phyloP scores from a whole-genome alignment of 148 eudicot genomes.

The Amaranthus hypochondriacus region DNA sequence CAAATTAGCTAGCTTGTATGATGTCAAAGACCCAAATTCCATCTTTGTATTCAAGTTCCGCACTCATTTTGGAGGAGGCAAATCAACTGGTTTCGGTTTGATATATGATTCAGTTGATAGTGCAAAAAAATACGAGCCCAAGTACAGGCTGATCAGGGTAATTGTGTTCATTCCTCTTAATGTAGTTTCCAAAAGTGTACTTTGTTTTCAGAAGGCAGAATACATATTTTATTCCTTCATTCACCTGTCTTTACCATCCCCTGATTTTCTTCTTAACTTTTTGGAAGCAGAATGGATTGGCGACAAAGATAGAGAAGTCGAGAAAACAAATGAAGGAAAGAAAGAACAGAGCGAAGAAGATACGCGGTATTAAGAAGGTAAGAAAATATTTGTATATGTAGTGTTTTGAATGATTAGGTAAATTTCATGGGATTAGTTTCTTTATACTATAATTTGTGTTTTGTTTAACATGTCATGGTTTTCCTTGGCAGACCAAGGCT shows the following conservation, averaged over 20 bases:
- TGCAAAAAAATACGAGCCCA: constrained; percentile 48
- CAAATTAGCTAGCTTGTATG: no score
- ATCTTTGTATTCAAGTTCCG: constrained; percentile 45
- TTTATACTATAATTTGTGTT: neutral
- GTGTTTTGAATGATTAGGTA: neutral
- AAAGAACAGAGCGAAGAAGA: constrained; percentile 69
- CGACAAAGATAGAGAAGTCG: constrained; percentile 62
- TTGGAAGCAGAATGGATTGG: constrained; percentile 50
- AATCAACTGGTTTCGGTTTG: constrained; percentile 58
- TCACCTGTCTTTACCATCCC: no score
- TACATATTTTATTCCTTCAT: no score
- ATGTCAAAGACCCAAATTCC: no score
- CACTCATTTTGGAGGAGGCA: constrained; percentile 80
- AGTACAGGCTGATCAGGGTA: constrained; percentile 83
- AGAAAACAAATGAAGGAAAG: constrained; percentile 75
- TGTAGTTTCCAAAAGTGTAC: no score
- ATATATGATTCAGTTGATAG: no score
- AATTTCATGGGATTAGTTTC: neutral
- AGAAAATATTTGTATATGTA: neutral
- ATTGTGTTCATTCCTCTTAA: neutral
- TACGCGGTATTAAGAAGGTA: constrained; percentile 79
- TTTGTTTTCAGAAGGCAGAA: no score
- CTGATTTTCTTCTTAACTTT: no score
- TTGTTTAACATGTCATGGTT: neutral
- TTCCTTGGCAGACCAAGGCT: constrained; percentile 39